A percentile compares a stretch with the other conserved stretches of the same genome.
Evolutionary conservation across 2,329 filamentous ascomycete species (phyloP).

Genomic region (Pseudogymnoascus sp.): DNA sequence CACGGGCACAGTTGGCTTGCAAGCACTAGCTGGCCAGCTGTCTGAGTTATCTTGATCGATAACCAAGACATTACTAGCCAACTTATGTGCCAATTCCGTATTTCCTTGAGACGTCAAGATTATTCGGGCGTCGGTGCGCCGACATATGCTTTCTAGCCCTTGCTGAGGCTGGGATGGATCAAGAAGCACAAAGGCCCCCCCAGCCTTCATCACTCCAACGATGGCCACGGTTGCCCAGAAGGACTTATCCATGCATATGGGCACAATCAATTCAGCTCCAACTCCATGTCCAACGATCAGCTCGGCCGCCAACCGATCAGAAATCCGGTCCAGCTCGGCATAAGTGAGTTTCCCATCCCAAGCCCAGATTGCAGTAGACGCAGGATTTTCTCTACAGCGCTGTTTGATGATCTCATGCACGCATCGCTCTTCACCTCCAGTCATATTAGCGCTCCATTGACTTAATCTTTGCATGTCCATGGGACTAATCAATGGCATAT

Average conservation of each 20-base stretch:
- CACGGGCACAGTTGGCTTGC: not conserved
- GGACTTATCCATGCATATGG: constrained; percentile 20
- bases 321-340: constrained; percentile 11
- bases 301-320: constrained; percentile 11
- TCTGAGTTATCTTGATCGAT: not conserved
- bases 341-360: constrained; percentile 19
- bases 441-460: not conserved
- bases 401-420: constrained; percentile 10
- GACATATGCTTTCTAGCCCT: constrained; percentile 14
- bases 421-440: not conserved
- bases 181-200: constrained; percentile 22
- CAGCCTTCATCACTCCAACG: constrained; percentile 20
- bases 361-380: constrained; percentile 14
- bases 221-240: constrained; percentile 17
- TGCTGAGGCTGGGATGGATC: constrained; percentile 21
- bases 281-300: constrained; percentile 13
- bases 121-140: not conserved
- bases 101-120: not conserved
- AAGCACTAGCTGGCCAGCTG: not conserved
- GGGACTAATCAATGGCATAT: not conserved
- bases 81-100: not conserved
- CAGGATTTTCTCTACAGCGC: constrained; percentile 9
- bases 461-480: not conserved
- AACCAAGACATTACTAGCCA: not conserved
- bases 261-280: constrained; percentile 12